Percentiles rank a stretch among this genome's conserved stretches.
Evolutionary conservation across 192 early-diverging fungal species (phyloP).

Genomic region (Linnemannia zychae): DNA sequence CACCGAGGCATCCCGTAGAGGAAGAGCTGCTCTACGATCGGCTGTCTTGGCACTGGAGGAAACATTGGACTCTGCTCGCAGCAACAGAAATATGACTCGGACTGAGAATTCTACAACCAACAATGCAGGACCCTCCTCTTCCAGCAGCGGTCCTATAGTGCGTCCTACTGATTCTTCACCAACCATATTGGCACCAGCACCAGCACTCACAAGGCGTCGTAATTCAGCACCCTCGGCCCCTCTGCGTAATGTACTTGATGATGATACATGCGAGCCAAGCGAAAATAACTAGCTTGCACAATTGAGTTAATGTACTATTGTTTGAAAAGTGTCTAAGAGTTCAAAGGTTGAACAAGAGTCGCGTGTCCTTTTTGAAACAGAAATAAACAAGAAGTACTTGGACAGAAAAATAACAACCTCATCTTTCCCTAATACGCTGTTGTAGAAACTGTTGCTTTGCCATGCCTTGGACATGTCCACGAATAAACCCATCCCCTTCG

Average conservation of each 20-base stretch:
- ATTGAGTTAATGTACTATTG: too few species aligned
- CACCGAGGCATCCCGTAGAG: neutral
- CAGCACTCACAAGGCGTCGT: neutral
- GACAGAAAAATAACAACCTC: too few species aligned
- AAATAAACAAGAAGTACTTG: too few species aligned
- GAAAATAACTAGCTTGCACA: too few species aligned
- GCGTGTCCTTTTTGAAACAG: too few species aligned
- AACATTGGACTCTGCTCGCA: neutral
- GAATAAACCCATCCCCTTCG: too few species aligned
- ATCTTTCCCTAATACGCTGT: too few species aligned
- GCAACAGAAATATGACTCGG: neutral
- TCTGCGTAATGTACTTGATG: neutral
- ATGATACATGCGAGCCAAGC: too few species aligned
- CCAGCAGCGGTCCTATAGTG: neutral
- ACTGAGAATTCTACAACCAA: neutral
- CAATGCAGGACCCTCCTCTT: neutral
- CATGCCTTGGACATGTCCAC: too few species aligned
- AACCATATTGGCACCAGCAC: neutral
- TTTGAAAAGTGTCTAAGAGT: too few species aligned
- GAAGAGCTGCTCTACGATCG: conserved; percentile 1
- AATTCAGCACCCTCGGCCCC: neutral
- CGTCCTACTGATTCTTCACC: neutral
- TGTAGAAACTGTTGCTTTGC: too few species aligned
- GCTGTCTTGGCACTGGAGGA: neutral
- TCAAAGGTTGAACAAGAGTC: too few species aligned